phyloP scores from a whole-genome alignment of 768 basidiomycete species.

The Paxillus involutus region DNA sequence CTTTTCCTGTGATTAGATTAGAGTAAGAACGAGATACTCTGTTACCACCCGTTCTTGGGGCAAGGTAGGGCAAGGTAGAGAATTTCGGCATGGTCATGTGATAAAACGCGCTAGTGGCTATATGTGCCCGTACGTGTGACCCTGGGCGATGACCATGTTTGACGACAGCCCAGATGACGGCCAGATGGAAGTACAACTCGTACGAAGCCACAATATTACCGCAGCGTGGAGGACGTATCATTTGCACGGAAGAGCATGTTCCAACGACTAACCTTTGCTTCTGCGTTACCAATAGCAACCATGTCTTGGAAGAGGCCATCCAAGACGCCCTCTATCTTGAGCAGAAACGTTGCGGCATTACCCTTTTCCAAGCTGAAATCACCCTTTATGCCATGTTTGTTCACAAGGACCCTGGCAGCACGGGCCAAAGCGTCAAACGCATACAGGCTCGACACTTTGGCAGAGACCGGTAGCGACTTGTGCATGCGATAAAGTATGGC shows the following conservation, averaged over 20 bases:
- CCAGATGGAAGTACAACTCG: constrained; percentile 7
- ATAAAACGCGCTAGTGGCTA: constrained; percentile 24
- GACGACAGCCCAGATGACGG: constrained; percentile 1
- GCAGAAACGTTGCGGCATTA: constrained; percentile 79
- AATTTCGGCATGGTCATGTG: constrained; percentile 31
- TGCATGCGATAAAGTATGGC: constrained; percentile 88
- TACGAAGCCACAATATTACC: constrained; percentile 6
- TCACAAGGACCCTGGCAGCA: constrained; percentile 68
- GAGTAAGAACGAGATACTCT: constrained; percentile 31
- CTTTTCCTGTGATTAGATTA: constrained; percentile 76
- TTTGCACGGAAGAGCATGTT: constrained; percentile 7
- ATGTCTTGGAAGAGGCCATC: constrained; percentile 90
- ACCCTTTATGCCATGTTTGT: constrained; percentile 60
- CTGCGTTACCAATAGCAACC: constrained; percentile 58
- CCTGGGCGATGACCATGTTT: constrained; percentile 1
- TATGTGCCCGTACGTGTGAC: constrained; percentile 4
- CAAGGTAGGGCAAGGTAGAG: constrained; percentile 14
- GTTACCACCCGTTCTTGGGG: constrained; percentile 41
- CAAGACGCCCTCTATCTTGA: constrained; percentile 87
- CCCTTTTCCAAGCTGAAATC: constrained; percentile 58
- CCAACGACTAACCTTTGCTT: constrained; percentile 79
- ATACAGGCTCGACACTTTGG: constrained; percentile 88
- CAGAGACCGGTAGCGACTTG: constrained; percentile 63
- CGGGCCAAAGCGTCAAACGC: constrained; percentile 91
- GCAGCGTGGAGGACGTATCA: neutral